phyloP scores from a whole-genome alignment of 352 stramenopile genomes.

The Phytophthora crassamura region DNA sequence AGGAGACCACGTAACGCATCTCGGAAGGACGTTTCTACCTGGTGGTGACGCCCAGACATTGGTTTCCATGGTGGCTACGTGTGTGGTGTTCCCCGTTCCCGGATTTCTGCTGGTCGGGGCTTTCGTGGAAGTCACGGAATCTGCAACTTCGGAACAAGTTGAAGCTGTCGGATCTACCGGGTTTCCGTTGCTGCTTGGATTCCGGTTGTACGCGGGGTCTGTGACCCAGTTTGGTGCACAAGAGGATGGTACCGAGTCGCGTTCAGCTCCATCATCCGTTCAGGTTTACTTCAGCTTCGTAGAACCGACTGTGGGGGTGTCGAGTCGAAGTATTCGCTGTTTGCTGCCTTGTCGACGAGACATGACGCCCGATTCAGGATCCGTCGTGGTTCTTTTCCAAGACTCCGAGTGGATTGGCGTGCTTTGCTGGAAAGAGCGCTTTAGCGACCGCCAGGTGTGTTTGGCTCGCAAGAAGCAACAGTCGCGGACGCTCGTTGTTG shows the following conservation, averaged over 20 bases:
- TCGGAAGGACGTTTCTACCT: neutral
- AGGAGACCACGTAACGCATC: slow-evolving; percentile 29
- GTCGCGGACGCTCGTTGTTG: slow-evolving; percentile 13
- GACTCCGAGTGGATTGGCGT: slow-evolving; percentile 37
- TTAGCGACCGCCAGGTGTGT: slow-evolving; percentile 57
- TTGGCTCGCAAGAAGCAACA: slow-evolving; percentile 37
- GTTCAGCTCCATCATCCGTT: slow-evolving; percentile 11
- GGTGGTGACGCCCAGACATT: slow-evolving; percentile 1
- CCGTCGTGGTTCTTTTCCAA: slow-evolving; percentile 45
- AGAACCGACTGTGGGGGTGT: slow-evolving; percentile 30
- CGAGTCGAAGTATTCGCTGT: slow-evolving; percentile 12
- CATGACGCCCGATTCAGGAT: slow-evolving; percentile 37
- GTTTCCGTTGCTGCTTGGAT: slow-evolving; percentile 50
- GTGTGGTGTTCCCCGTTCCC: slow-evolving; percentile 47
- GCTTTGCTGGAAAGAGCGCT: slow-evolving; percentile 64
- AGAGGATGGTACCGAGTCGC: neutral
- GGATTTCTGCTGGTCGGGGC: slow-evolving; percentile 55
- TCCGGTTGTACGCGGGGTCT: slow-evolving; percentile 48
- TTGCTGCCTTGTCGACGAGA: slow-evolving; percentile 23
- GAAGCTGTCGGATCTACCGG: neutral
- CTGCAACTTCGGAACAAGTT: slow-evolving; percentile 5
- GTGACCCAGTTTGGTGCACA: slow-evolving; percentile 10
- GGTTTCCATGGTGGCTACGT: slow-evolving; percentile 28
- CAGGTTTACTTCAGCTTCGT: slow-evolving; percentile 60
- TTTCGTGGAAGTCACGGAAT: slow-evolving; percentile 20